Conservation (phyloP, 2,329 filamentous ascomycete genomes). For the Cytospora schulzeri region DNA sequence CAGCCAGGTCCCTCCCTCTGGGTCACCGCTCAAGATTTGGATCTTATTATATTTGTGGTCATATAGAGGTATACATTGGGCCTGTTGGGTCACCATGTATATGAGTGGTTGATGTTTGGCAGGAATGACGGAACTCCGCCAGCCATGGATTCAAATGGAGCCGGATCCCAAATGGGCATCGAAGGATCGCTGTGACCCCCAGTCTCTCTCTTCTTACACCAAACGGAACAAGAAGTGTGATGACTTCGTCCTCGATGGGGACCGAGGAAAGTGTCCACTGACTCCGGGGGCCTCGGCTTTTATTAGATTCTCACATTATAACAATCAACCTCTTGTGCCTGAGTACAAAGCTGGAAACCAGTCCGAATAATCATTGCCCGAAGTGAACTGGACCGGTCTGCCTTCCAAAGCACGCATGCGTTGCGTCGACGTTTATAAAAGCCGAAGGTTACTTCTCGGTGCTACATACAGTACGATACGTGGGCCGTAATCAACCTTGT, state of each 20-base stretch:
- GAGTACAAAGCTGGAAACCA: slow-evolving; percentile 19
- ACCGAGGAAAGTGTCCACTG: slow-evolving; percentile 6
- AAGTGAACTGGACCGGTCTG: slow-evolving; percentile 6
- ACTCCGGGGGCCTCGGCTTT: too few species aligned
- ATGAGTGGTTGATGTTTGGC: slow-evolving; percentile 6
- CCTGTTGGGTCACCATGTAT: not conserved
- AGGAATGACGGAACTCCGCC: slow-evolving; percentile 13
- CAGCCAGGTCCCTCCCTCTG: not conserved
- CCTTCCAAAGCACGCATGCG: slow-evolving; percentile 6
- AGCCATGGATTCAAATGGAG: slow-evolving; percentile 1
- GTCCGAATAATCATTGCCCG: slow-evolving; percentile 7
- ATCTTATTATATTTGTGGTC: not conserved
- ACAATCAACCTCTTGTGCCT: slow-evolving; percentile 15
- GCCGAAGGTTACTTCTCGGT: slow-evolving; percentile 12
- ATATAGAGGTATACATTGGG: not conserved
- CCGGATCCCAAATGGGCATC: slow-evolving; percentile 5
- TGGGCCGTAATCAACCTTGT: slow-evolving; percentile 24
- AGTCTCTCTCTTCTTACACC: slow-evolving; percentile 2
- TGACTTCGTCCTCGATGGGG: not conserved
- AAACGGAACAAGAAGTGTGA: not conserved
- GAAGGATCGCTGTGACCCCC: slow-evolving; percentile 8
- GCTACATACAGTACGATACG: slow-evolving; percentile 13
- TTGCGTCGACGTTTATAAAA: not conserved
- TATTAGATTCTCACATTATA: slow-evolving; percentile 1
- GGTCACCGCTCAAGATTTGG: not conserved